A percentile compares a stretch with the other conserved stretches of the same genome.
Evolutionary conservation across 345 rosid genomes (phyloP).

Genomic region (Melaleuca quinquenervia): DNA sequence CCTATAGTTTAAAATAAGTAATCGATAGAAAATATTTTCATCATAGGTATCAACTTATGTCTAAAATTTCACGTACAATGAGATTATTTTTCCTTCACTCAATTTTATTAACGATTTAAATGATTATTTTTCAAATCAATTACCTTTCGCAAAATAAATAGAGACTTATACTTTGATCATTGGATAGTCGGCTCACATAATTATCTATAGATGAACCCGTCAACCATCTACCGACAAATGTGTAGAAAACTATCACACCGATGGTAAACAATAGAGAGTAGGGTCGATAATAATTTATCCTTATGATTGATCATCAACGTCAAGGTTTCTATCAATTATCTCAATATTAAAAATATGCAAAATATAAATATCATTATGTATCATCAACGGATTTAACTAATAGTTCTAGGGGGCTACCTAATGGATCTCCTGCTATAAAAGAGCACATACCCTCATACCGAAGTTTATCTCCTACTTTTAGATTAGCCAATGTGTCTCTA

Average conservation of each 20-base stretch:
- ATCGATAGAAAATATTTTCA: not conserved
- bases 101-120: not conserved
- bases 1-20: too few relatives aligned
- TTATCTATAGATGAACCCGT: not conserved
- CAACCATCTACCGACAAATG: too few relatives aligned
- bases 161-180: not conserved
- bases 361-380: not conserved
- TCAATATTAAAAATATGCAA: not conserved
- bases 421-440: not conserved
- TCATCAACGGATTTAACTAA: not conserved
- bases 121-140: not conserved
- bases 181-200: not conserved
- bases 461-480: not conserved
- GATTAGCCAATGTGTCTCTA: not conserved
- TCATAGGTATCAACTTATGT: too few relatives aligned
- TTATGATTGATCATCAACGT: not conserved
- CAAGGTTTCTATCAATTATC: not conserved
- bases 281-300: too few relatives aligned
- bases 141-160: not conserved
- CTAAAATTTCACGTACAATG: too few relatives aligned
- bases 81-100: fast-evolving
- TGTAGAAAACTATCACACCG: too few relatives aligned
- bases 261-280: too few relatives aligned
- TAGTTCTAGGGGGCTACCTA: not conserved
- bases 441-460: not conserved